Conservation (phyloP, 2,329 filamentous ascomycete genomes). For the Colletotrichum tamarilloi region DNA sequence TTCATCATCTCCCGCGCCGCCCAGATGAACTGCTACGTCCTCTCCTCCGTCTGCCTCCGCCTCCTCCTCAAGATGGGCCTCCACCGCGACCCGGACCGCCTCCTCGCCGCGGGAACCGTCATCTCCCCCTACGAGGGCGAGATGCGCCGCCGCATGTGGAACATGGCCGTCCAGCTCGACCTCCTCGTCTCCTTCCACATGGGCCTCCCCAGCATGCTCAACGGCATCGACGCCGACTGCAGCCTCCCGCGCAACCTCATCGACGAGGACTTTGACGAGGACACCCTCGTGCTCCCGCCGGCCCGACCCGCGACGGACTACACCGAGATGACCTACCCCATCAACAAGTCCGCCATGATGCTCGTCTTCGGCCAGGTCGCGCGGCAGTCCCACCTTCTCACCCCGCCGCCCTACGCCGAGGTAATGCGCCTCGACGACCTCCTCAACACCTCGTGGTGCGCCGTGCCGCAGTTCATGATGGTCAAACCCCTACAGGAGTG, state of each 20-base stretch:
- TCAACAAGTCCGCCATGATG: slow-evolving; percentile 61
- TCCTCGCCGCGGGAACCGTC: slow-evolving; percentile 59
- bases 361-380: slow-evolving; percentile 62
- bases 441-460: slow-evolving; percentile 57
- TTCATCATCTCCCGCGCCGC: slow-evolving; percentile 62
- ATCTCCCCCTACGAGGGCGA: slow-evolving; percentile 64
- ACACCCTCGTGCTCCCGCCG: slow-evolving; percentile 64
- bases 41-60: slow-evolving; percentile 61
- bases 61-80: slow-evolving; percentile 69
- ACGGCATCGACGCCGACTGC: slow-evolving; percentile 72
- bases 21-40: slow-evolving; percentile 65
- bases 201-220: slow-evolving; percentile 74
- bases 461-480: slow-evolving; percentile 60
- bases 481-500: slow-evolving; percentile 60
- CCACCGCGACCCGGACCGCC: slow-evolving; percentile 65
- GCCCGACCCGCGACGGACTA: slow-evolving; percentile 68
- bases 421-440: slow-evolving; percentile 59
- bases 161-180: slow-evolving; percentile 68
- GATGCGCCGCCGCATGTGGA: slow-evolving; percentile 65
- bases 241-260: slow-evolving; percentile 69
- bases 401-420: slow-evolving; percentile 59
- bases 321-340: slow-evolving; percentile 67
- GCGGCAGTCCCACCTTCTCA: slow-evolving; percentile 60
- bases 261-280: slow-evolving; percentile 73
- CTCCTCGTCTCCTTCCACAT: slow-evolving; percentile 74